A percentile compares a stretch with the other conserved stretches of the same genome.
Evolutionary conservation across 208 protist species (phyloP).

Genomic region (Porcisia hertigi): DNA sequence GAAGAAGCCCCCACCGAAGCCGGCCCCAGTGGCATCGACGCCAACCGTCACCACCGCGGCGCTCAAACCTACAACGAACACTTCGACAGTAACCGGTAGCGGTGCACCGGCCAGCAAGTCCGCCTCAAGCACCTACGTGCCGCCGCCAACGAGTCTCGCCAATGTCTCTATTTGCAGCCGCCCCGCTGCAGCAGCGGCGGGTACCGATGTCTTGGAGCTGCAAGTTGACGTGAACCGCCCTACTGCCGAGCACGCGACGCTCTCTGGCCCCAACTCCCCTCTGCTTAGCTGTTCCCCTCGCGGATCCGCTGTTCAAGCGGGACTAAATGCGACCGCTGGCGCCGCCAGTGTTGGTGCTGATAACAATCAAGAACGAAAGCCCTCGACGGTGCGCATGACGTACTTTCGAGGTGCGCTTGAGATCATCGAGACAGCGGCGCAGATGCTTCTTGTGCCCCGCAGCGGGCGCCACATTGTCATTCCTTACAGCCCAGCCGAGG

Average conservation of each 20-base stretch:
- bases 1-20: conserved; percentile 10
- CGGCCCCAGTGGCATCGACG: conserved; percentile 8
- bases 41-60: conserved; percentile 27
- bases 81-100: conserved; percentile 19
- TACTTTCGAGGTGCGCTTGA: conserved; percentile 68
- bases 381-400: conserved; percentile 50
- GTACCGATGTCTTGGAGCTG: conserved; percentile 60
- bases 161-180: conserved; percentile 77
- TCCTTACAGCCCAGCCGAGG: conserved; percentile 74
- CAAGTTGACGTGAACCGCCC: conserved; percentile 1
- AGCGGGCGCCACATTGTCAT: conserved; percentile 41
- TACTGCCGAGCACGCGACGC: conserved; percentile 9
- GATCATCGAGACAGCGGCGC: conserved; percentile 69
- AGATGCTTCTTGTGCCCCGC: conserved; percentile 50
- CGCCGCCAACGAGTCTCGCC: conserved; percentile 44
- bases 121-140: conserved; percentile 30
- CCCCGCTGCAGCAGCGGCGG: conserved; percentile 51
- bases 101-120: conserved; percentile 9
- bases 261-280: conserved; percentile 12
- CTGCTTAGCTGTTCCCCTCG: conserved; percentile 5
- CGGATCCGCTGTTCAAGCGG: conserved; percentile 1
- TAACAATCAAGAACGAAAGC: conserved; percentile 22
- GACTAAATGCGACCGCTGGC: neutral
- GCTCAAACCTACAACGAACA: conserved; percentile 22
- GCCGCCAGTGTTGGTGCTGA: conserved; percentile 3